These are phyloP conservation scores for Auricularia cornea DNA, from an alignment of 768 basidiomycete genomes.

Conservation along the genomic window DNA sequence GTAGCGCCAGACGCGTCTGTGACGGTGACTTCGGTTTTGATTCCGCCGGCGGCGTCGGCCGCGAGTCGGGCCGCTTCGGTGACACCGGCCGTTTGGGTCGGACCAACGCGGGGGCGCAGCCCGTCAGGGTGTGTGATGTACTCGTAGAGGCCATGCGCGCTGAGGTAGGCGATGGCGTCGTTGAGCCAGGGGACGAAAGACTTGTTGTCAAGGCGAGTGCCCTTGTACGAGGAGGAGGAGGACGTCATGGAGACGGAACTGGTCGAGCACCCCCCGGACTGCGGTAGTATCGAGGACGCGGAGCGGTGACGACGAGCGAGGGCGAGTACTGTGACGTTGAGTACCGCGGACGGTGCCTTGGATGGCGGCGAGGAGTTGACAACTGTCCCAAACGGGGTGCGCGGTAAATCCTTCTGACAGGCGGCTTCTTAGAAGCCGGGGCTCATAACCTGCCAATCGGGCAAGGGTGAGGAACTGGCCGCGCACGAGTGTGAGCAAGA, in stretches of 20 bases:
- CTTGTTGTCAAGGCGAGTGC: not conserved
- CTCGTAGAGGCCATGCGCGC: not conserved
- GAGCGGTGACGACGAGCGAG: no score
- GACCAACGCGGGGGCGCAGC: not conserved
- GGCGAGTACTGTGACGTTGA: no score
- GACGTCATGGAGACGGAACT: not conserved
- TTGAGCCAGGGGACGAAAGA: not conserved
- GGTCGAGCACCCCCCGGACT: not conserved
- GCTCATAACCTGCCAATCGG: no score
- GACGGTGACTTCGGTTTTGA: not conserved
- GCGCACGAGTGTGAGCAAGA: no score
- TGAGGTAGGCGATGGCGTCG: not conserved
- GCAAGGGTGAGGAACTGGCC: no score
- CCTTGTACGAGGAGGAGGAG: not conserved
- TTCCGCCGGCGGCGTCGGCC: not conserved
- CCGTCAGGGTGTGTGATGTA: not conserved
- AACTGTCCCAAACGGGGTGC: no score
- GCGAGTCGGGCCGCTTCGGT: not conserved
- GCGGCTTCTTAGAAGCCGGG: no score
- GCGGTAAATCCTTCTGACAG: no score
- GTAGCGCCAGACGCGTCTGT: not conserved
- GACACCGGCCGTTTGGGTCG: not conserved
- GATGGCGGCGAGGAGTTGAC: no score
- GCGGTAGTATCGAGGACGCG: not conserved
- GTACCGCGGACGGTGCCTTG: no score